A percentile compares a stretch with the other conserved stretches of the same genome.
phyloP scores from a whole-genome alignment of 2,329 filamentous ascomycete genomes.

The Diaporthe sp. region DNA sequence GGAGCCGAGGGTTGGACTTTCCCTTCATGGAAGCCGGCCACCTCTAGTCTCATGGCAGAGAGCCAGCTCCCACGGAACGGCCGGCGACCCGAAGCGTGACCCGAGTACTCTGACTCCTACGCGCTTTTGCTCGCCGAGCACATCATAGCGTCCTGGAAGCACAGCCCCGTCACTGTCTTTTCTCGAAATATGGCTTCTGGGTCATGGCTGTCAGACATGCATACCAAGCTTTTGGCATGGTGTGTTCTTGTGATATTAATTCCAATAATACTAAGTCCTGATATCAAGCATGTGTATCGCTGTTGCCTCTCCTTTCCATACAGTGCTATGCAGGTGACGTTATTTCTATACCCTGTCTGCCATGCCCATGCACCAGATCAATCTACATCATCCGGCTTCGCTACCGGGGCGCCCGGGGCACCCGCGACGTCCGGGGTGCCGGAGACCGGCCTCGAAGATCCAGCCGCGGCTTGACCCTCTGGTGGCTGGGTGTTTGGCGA shows the following conservation, averaged over 20 bases:
- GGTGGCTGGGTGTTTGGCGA: conserved; percentile 15
- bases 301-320: conserved; percentile 6
- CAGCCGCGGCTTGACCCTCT: background rate
- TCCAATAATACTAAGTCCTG: background rate
- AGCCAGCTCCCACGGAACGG: background rate
- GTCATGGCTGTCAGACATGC: background rate
- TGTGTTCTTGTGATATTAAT: conserved; percentile 1
- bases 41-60: background rate
- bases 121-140: background rate
- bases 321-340: background rate
- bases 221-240: background rate
- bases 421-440: background rate
- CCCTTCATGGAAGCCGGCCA: background rate
- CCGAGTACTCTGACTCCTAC: background rate
- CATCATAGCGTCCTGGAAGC: background rate
- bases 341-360: background rate
- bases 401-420: background rate
- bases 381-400: conserved; percentile 37
- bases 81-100: background rate
- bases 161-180: background rate
- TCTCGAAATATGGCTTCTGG: background rate
- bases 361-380: background rate
- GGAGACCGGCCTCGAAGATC: background rate
- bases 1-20: conserved; percentile 13
- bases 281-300: background rate